Percentiles rank a stretch among this genome's conserved stretches.
Evolutionary conservation across 345 rosid species (phyloP).

Genomic region (Noccaea caerulescens): DNA sequence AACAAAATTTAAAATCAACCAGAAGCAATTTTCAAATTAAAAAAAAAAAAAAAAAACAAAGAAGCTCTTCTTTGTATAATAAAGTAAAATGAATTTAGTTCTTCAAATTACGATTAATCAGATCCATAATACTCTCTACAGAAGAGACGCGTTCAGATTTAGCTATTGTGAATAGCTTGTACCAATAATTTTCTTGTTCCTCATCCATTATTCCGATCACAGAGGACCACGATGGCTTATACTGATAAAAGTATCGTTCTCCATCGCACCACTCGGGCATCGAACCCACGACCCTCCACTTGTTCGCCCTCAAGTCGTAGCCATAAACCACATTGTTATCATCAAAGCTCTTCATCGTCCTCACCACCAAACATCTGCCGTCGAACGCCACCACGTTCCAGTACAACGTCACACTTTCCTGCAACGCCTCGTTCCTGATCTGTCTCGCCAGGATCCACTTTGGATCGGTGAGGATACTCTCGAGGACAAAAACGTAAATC

Average conservation of each 20-base stretch:
- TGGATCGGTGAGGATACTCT: slow-evolving; percentile 6
- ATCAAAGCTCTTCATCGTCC: not conserved
- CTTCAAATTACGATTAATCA: not conserved
- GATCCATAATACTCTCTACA: not conserved
- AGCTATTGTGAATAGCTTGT: not conserved
- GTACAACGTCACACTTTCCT: not conserved
- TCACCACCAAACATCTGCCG: slow-evolving; percentile 7
- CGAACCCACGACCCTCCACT: not conserved
- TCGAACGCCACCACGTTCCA: slow-evolving; percentile 17
- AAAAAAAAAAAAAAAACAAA: not conserved
- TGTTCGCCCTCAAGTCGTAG: slow-evolving; percentile 12
- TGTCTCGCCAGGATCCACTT: slow-evolving; percentile 7
- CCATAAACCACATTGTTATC: not conserved
- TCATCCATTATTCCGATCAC: slow-evolving; percentile 1
- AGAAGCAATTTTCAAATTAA: not conserved
- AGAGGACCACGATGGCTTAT: slow-evolving; percentile 22
- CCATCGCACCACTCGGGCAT: not conserved
- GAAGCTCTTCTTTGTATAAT: not conserved
- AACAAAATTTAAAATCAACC: too few relatives aligned
- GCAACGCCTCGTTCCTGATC: not conserved
- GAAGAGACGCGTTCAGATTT: not conserved
- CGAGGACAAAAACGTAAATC: not conserved
- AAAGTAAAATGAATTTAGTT: not conserved
- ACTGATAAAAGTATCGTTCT: not conserved
- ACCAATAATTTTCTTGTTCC: too few relatives aligned